phyloP scores from a whole-genome alignment of 2,329 filamentous ascomycete species.

The Bisporella sp. region DNA sequence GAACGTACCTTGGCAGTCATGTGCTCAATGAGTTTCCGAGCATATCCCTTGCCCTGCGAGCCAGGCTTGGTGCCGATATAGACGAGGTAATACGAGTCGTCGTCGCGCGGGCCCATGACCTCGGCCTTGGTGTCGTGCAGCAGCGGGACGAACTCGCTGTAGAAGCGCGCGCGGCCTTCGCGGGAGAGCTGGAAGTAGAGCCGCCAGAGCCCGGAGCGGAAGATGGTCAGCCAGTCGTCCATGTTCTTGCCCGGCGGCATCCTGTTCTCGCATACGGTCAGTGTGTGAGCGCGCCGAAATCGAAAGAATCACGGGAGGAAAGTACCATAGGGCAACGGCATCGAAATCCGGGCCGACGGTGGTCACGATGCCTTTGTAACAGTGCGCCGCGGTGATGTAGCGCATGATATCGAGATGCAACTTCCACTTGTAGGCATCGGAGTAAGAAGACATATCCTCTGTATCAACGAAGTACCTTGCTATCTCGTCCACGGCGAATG shows the following conservation, averaged over 20 bases:
- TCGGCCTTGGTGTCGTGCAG: conserved; percentile 65
- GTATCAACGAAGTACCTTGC: conserved; percentile 69
- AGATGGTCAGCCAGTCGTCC: conserved; percentile 64
- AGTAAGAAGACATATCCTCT: conserved; percentile 56
- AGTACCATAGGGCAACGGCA: conserved; percentile 70
- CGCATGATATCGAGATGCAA: conserved; percentile 72
- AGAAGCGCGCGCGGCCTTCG: conserved; percentile 70
- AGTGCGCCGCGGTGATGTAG: conserved; percentile 70
- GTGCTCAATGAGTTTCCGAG: conserved; percentile 61
- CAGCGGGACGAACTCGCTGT: conserved; percentile 67
- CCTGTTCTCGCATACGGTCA: conserved; percentile 38
- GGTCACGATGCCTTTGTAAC: conserved; percentile 66
- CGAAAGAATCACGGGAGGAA: background rate
- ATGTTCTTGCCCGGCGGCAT: conserved; percentile 68
- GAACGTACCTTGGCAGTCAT: conserved; percentile 53
- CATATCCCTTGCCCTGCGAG: conserved; percentile 67
- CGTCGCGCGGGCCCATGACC: conserved; percentile 60
- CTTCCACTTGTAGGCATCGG: conserved; percentile 64
- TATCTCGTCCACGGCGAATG: conserved; percentile 70
- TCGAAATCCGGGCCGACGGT: conserved; percentile 71
- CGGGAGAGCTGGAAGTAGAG: conserved; percentile 66
- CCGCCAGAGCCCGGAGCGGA: conserved; percentile 66
- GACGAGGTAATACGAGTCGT: conserved; percentile 72
- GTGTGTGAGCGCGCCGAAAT: background rate
- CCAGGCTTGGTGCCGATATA: conserved; percentile 72